A percentile compares a stretch with the other conserved stretches of the same genome.
phyloP scores from a whole-genome alignment of 225 moss, liverwort and hornwort genomes.

The Pseudoscleropodium purum region DNA sequence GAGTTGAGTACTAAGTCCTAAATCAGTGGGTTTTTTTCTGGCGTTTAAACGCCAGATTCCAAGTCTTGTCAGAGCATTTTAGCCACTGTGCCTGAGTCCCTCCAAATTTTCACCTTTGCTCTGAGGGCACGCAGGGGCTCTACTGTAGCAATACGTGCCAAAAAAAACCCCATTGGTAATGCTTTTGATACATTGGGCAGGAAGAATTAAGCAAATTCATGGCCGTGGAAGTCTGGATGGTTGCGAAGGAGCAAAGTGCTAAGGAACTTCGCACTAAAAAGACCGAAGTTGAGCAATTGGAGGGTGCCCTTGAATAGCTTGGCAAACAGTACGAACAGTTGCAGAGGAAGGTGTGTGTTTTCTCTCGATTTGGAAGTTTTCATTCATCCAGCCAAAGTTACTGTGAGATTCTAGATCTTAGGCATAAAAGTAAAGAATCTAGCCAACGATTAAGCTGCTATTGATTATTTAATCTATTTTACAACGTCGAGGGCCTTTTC shows the following conservation, averaged over 20 bases:
- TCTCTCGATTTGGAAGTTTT: neutral
- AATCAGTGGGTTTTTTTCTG: too few relatives aligned
- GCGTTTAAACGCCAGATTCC: too few relatives aligned
- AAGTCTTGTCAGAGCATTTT: too few relatives aligned
- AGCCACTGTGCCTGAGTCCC: too few relatives aligned
- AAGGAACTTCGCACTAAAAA: conserved; percentile 66
- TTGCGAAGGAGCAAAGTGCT: conserved; percentile 65
- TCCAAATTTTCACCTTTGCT: too few relatives aligned
- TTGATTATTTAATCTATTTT: neutral
- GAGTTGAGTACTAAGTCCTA: neutral
- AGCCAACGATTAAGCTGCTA: neutral
- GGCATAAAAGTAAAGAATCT: neutral
- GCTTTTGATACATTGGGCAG: conserved; percentile 29
- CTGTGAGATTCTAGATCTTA: neutral
- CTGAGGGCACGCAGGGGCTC: too few relatives aligned
- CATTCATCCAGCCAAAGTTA: neutral
- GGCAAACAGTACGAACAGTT: conserved; percentile 61
- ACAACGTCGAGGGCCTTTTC: conserved; percentile 53
- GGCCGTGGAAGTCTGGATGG: conserved; percentile 86
- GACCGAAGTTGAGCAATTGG: conserved; percentile 56
- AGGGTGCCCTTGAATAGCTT: conserved; percentile 77
- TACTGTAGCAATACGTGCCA: too few relatives aligned
- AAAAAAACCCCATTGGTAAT: too few relatives aligned
- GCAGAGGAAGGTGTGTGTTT: conserved; percentile 43
- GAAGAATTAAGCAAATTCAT: conserved; percentile 85